A percentile compares a stretch with the other conserved stretches of the same genome.
phyloP scores from a whole-genome alignment of 129 eudicot species.

The Arctium minus region DNA sequence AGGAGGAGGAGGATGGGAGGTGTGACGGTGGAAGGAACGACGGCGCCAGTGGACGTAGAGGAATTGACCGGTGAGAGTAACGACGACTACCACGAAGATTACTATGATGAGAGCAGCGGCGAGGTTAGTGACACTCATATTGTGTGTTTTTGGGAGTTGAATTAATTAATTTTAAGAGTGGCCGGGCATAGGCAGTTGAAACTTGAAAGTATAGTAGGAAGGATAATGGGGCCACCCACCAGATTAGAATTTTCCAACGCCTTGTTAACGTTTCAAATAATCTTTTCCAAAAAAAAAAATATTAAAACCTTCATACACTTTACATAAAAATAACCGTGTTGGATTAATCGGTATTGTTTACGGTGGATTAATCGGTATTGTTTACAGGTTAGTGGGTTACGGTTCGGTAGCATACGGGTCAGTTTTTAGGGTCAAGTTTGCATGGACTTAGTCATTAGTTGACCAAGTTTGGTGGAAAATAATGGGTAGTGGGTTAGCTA shows the following conservation, averaged over 20 bases:
- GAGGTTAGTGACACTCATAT: slow-evolving; percentile 35
- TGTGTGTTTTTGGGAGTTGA: not conserved
- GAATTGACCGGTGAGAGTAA: slow-evolving; percentile 42
- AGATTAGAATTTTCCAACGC: not conserved
- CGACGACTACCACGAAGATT: slow-evolving; percentile 36
- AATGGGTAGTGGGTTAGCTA: too few species aligned
- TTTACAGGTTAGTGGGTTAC: too few species aligned
- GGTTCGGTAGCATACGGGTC: too few species aligned
- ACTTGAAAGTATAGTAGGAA: not conserved
- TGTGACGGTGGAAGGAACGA: slow-evolving; percentile 31
- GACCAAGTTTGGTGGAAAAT: too few species aligned
- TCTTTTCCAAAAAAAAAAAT: not conserved
- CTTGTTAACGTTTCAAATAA: not conserved
- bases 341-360: too few species aligned
- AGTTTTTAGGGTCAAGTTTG: too few species aligned
- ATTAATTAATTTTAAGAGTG: not conserved
- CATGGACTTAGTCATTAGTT: too few species aligned
- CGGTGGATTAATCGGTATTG: too few species aligned
- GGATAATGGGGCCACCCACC: slow-evolving; percentile 7
- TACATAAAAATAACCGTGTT: too few species aligned
- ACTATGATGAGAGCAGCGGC: slow-evolving; percentile 43
- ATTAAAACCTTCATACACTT: not conserved
- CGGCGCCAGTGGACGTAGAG: slow-evolving; percentile 60
- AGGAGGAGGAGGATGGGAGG: slow-evolving; percentile 19
- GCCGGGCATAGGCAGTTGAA: not conserved